phyloP scores from a whole-genome alignment of 345 rosid genomes.

The Linum usitatissimum region DNA sequence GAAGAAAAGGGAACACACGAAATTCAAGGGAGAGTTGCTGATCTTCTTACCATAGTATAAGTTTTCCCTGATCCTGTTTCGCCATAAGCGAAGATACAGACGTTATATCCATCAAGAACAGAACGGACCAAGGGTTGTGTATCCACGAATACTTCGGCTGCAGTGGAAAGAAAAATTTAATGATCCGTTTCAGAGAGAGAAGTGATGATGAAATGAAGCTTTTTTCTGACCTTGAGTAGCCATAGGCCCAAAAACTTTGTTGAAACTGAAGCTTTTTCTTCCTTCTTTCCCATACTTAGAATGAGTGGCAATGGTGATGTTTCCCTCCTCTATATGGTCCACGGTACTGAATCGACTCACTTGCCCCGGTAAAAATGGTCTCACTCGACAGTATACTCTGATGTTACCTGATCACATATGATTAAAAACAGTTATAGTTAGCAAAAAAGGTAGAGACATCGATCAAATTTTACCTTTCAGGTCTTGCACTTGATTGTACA shows the following conservation, averaged over 20 bases:
- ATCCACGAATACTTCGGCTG: conserved; percentile 27
- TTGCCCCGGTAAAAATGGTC: conserved; percentile 26
- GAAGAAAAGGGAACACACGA: not conserved
- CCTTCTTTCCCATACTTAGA: conserved; percentile 28
- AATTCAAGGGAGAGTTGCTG: not conserved
- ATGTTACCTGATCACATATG: conserved; percentile 20
- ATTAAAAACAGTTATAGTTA: not conserved
- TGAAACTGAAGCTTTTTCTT: conserved; percentile 20
- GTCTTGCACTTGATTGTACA: conserved; percentile 31
- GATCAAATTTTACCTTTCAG: conserved; percentile 19
- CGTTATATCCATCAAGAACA: conserved; percentile 27
- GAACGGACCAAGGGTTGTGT: conserved; percentile 26
- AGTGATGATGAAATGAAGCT: not conserved
- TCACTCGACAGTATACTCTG: conserved; percentile 26
- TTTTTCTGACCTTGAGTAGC: conserved; percentile 20
- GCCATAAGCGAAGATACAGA: conserved; percentile 29
- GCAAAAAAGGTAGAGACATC: not conserved
- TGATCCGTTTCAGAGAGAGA: not conserved
- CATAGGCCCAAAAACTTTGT: conserved; percentile 21
- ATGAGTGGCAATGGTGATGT: conserved; percentile 16
- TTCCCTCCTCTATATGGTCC: conserved; percentile 24
- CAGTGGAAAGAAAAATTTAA: not conserved
- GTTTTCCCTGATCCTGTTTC: conserved; percentile 30
- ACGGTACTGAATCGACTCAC: conserved; percentile 18
- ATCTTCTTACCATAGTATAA: conserved; percentile 23